Base-by-base conservation (phyloP, 2,329 filamentous ascomycete genomes). In the Claviceps sp. region DNA sequence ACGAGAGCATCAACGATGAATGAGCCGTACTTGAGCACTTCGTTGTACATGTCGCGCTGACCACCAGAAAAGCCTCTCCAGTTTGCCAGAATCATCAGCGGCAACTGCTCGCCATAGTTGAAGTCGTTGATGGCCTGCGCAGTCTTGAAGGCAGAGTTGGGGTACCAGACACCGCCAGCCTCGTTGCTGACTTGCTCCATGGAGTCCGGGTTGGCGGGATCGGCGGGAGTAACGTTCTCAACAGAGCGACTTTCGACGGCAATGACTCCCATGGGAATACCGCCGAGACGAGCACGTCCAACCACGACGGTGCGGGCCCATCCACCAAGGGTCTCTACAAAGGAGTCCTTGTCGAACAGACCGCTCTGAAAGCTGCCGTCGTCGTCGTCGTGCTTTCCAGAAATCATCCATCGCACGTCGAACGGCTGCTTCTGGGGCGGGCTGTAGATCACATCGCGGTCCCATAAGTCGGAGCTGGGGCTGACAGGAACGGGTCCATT, bases 51-150 rank as follows among this genome's bases (percentile, higher is more conserved):
- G 73, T 98, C 93, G 61, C 91, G 89, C 74, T 98, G 93, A 58
- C 93, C 93, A 76, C 93, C 93, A 60, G 93, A 98, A 88, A 98
- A 98, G 76, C 93, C 93, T 82, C 93, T 85, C 93, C 93, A 98
- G 80, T 98, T 98, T 72, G 93, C 93, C 58, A 98, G 82, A 67
- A 98, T 98, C 89, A 98, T 97, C 59, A 98, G 76, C 53, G 93
- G 93, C 65, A 98, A 78, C 75, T 98, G 93, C 74, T 98, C 93
- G 68, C 93, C 93, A 59, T 95, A 82, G 81, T 98, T 98, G 81
- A 98, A 98, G 76, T 98, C 93, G 64, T 86, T 89, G 74, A 98
- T 95, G 52, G 93, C 93, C 72, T 98, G 93, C 3, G 93, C 93
- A 56, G 93, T 98, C 86, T 98, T 98, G 84, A 91, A 98, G 24